Conservation (phyloP, 176 grass and related monocot species). For the Musa beccarii region DNA sequence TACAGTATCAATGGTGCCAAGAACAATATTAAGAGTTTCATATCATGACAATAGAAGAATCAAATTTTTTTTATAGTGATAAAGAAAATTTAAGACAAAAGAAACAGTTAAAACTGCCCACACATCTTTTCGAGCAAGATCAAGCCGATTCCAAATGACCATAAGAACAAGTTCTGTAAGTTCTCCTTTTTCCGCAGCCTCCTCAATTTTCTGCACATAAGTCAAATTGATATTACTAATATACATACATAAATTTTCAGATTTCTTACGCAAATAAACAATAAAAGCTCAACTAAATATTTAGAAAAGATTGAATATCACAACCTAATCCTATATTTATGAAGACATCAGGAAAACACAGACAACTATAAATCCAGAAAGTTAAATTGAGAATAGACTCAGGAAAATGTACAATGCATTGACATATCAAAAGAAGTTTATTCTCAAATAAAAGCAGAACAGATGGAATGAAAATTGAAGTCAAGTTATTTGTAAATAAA, state of each 20-base stretch:
- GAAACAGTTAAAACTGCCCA: conserved; percentile 16
- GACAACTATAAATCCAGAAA: neutral
- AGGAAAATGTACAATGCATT: neutral
- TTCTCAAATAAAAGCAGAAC: neutral
- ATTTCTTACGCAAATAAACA: neutral
- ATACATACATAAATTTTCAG: neutral
- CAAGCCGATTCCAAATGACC: conserved; percentile 99
- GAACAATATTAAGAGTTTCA: neutral
- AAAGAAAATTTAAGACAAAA: neutral
- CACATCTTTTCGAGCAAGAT: conserved; percentile 87
- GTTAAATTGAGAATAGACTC: neutral
- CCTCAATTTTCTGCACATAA: conserved; percentile 67
- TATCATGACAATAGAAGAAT: neutral
- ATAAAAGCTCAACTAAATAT: neutral
- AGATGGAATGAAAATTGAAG: neutral
- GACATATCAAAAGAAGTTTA: neutral
- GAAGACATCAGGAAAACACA: neutral
- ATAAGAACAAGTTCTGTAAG: conserved; percentile 86
- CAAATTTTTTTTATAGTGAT: neutral
- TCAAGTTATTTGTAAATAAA: neutral
- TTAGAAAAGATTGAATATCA: neutral
- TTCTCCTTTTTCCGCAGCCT: conserved; percentile 79
- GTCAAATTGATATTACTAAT: neutral
- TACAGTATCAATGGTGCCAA: neutral
- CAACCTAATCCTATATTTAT: neutral